Evolutionary conservation across 2,329 filamentous ascomycete species (phyloP).

Genomic region (Pseudogymnoascus sp.): DNA sequence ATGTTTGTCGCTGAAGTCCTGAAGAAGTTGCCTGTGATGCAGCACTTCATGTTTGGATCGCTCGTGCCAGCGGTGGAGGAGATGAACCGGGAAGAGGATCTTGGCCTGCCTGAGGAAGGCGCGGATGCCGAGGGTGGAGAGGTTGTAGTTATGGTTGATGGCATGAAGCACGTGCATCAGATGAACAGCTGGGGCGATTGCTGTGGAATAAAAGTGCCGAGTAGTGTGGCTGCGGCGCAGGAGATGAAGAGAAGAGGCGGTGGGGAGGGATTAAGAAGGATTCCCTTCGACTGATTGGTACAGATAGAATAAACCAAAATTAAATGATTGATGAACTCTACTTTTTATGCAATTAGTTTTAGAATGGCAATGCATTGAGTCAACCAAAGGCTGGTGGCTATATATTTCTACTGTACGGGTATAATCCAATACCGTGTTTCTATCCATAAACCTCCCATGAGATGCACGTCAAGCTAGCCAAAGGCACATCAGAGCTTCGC

Average conservation of each 20-base stretch:
- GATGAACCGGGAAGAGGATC: slow-evolving; percentile 65
- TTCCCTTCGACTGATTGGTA: slow-evolving; percentile 66
- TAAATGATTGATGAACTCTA: slow-evolving; percentile 7
- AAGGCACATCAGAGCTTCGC: slow-evolving; percentile 31
- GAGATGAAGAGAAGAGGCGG: slow-evolving; percentile 73
- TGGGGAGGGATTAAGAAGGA: slow-evolving; percentile 57
- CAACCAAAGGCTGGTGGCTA: slow-evolving; percentile 1
- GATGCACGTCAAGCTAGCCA: neutral
- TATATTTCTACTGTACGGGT: slow-evolving; percentile 3
- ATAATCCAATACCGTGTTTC: slow-evolving; percentile 10
- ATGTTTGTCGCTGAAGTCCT: slow-evolving; percentile 96
- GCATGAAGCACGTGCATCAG: slow-evolving; percentile 65
- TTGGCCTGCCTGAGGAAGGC: slow-evolving; percentile 41
- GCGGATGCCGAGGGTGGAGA: slow-evolving; percentile 50
- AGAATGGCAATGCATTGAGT: neutral
- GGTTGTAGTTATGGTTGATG: slow-evolving; percentile 58
- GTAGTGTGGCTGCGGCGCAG: slow-evolving; percentile 82
- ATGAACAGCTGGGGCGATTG: slow-evolving; percentile 84
- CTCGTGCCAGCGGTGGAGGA: slow-evolving; percentile 72
- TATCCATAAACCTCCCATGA: slow-evolving; percentile 10
- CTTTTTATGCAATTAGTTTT: neutral
- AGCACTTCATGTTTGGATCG: slow-evolving; percentile 92
- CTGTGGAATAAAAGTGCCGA: slow-evolving; percentile 95
- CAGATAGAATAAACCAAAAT: slow-evolving; percentile 1
- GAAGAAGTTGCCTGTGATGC: slow-evolving; percentile 93